Percentiles rank a stretch among this genome's conserved stretches.
phyloP scores from a whole-genome alignment of 2,329 filamentous ascomycete species.

The Hypoxylon sp. region DNA sequence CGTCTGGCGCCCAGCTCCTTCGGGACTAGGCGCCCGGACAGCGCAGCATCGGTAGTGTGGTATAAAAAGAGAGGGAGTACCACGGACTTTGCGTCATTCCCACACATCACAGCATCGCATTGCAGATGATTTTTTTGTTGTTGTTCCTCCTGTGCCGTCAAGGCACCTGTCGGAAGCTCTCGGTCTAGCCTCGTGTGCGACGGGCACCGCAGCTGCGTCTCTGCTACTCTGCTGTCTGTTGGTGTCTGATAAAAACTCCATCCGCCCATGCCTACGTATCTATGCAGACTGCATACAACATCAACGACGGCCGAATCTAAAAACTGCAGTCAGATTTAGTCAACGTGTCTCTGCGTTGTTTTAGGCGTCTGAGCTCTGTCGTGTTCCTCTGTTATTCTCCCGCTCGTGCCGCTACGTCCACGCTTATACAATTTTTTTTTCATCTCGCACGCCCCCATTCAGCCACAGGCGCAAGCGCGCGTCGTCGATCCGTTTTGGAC shows the following conservation, averaged over 20 bases:
- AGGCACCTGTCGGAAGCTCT: conserved; percentile 44
- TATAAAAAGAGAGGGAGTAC: conserved; percentile 20
- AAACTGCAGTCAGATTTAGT: conserved; percentile 39
- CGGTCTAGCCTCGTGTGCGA: conserved; percentile 31
- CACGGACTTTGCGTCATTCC: conserved; percentile 38
- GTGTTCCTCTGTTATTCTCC: conserved; percentile 37
- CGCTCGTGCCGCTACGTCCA: conserved; percentile 26
- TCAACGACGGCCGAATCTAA: conserved; percentile 38
- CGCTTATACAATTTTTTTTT: neutral
- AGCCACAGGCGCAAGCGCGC: conserved; percentile 41
- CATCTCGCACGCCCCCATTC: conserved; percentile 14
- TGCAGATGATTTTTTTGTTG: conserved; percentile 18
- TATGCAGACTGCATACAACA: conserved; percentile 42
- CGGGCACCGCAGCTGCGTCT: conserved; percentile 17
- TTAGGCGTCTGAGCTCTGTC: conserved; percentile 40
- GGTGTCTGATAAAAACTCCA: conserved; percentile 21
- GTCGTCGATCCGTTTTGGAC: conserved; percentile 40
- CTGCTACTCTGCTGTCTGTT: conserved; percentile 8
- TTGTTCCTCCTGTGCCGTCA: conserved; percentile 36
- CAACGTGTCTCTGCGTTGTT: conserved; percentile 42
- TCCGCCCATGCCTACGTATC: conserved; percentile 34
- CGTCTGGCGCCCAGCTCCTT: conserved; percentile 40
- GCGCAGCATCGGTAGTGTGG: conserved; percentile 36
- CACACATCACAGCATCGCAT: conserved; percentile 33
- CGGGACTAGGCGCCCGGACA: conserved; percentile 39